A percentile compares a stretch with the other conserved stretches of the same genome.
These are phyloP conservation scores for Globisporangium barbulae DNA, from an alignment of 352 stramenopile species.

Conservation along the genomic window DNA sequence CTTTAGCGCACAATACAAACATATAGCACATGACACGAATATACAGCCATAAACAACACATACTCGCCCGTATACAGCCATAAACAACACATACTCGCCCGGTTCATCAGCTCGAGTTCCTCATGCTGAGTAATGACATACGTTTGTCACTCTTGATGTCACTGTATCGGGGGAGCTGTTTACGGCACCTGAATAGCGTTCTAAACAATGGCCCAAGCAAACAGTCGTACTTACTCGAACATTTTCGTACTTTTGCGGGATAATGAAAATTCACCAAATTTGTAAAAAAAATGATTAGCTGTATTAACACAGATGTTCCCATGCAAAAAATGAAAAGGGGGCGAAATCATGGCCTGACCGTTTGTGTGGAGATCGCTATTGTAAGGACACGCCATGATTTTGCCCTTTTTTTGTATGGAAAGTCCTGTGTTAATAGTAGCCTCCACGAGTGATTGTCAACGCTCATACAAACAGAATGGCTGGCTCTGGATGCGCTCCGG, in stretches of 20 bases:
- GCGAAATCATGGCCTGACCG: no score
- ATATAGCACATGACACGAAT: slow-evolving; percentile 3
- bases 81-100: neutral
- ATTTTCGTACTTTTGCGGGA: no score
- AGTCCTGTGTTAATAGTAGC: no score
- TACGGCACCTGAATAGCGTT: neutral
- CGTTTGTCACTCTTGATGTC: neutral
- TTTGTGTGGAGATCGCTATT: no score
- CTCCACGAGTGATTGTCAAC: no score
- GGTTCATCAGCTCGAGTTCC: no score
- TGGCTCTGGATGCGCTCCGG: neutral
- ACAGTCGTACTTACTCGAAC: no score
- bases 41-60: slow-evolving; percentile 1
- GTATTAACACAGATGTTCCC: no score
- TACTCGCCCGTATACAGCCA: neutral
- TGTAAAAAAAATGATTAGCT: no score
- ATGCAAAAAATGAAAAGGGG: no score
- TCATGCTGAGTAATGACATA: neutral
- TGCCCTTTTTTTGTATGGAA: neutral
- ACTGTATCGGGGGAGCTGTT: neutral
- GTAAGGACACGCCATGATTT: no score
- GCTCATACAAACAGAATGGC: neutral
- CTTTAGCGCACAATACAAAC: neutral
- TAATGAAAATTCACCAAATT: no score
- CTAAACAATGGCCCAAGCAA: neutral